phyloP scores from a whole-genome alignment of 2,329 filamentous ascomycete genomes.

The Fusarium sp. region DNA sequence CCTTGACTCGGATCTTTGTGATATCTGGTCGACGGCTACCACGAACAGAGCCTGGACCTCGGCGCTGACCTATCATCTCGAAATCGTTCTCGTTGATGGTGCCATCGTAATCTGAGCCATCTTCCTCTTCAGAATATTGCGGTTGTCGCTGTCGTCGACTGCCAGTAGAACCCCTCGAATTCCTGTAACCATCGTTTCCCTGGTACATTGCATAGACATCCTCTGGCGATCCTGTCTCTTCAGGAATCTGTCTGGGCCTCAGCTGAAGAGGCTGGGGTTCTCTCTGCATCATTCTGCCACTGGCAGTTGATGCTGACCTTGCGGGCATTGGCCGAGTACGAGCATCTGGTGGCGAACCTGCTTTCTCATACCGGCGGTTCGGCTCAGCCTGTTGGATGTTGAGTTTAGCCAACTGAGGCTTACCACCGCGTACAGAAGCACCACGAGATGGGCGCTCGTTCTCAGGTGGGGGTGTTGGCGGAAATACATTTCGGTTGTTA shows the following conservation, averaged over 20 bases:
- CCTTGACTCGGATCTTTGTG: conserved; percentile 88
- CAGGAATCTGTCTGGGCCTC: conserved; percentile 53
- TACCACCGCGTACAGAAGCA: conserved; percentile 72
- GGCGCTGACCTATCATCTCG: conserved; percentile 76
- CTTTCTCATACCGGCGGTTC: conserved; percentile 68
- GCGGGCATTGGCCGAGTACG: conserved; percentile 52
- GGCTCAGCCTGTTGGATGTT: conserved; percentile 69
- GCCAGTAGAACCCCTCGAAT: conserved; percentile 45
- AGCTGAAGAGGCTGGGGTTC: conserved; percentile 51
- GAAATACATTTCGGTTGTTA: conserved; percentile 84
- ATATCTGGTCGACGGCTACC: conserved; percentile 74
- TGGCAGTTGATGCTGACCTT: conserved; percentile 62
- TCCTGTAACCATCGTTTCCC: conserved; percentile 56
- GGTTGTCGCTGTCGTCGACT: conserved; percentile 61
- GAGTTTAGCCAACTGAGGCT: conserved; percentile 72
- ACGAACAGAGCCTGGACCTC: conserved; percentile 62
- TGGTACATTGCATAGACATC: conserved; percentile 77
- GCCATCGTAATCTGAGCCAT: conserved; percentile 75
- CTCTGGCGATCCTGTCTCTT: conserved; percentile 73
- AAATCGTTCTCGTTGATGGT: conserved; percentile 83
- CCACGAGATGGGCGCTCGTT: conserved; percentile 76
- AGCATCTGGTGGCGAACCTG: conserved; percentile 60
- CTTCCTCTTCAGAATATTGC: conserved; percentile 84
- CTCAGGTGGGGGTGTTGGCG: conserved; percentile 98
- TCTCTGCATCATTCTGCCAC: conserved; percentile 60